Base-by-base conservation (phyloP, 2,329 filamentous ascomycete species). In the Paracorniculantispora psalliotae region DNA sequence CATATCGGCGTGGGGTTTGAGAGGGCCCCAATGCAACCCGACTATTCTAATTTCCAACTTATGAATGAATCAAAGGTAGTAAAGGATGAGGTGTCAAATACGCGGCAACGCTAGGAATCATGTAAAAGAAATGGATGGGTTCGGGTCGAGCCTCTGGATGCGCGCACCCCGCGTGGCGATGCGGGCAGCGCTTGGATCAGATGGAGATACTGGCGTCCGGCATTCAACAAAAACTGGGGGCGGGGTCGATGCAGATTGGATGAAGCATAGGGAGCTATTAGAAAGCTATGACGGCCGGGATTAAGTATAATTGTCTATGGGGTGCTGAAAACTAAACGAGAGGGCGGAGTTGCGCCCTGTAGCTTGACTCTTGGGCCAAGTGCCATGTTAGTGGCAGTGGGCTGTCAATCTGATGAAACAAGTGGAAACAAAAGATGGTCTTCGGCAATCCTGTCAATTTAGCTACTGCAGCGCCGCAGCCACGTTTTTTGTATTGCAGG, bases 191-290 rank as follows among this genome's bases (percentile, higher is more conserved):
- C 48, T 51, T 39, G 30, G 48, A 51, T 51, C 48, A 39, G 19
- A 51, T 51, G 48, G 19, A 37, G 30, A 51, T 51, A 39, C 48
- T 33, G 48, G 48, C 48, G 48, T 23, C 30, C 30, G 48, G 48
- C 30, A 37, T 51, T 51, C 48, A 35, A 37, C 19, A 7, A 15
- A 44, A 44, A 4, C 41, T 9, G 4, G 3, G 17, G 21, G 41
- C 21, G 41, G 41, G n/a, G 21, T 44, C 41, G 41, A 15, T 19
- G 33, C 33, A 37, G 30, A 12, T 33, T 7, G 30, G 33, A 37
- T 15, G 33, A 37, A 37, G 10, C 17, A 37, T 37, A 37, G 3
- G 17, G 33, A 37, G 33, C 33, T 12, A 37, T 37, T 15, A 37
- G 30, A 12, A 33, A 33, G 30, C 30, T 37, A 13, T 5, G 10